phyloP scores from a whole-genome alignment of 1,284 basidiomycete genomes.

The Ganoderma meredithae region DNA sequence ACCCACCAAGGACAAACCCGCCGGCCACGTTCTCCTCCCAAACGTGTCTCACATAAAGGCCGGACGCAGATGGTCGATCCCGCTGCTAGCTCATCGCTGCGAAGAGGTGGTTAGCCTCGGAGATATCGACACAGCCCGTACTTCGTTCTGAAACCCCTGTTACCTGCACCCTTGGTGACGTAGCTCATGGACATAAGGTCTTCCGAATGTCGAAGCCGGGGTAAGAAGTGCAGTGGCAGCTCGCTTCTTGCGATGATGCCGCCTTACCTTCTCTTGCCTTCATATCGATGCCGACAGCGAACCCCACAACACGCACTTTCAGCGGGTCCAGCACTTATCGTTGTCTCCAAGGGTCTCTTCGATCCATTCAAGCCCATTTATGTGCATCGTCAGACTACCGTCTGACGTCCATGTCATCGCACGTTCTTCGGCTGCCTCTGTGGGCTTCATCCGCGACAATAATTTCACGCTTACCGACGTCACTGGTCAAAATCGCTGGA shows the following conservation, averaged over 20 bases:
- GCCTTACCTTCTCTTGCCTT: slow-evolving; percentile 2
- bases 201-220: background rate
- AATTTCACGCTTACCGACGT: background rate
- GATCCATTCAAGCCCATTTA: background rate
- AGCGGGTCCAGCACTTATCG: background rate
- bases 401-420: background rate
- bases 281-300: background rate
- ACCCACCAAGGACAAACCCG: background rate
- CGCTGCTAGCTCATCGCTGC: background rate
- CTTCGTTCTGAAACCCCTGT: background rate
- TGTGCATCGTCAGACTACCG: background rate
- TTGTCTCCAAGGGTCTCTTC: background rate
- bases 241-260: background rate
- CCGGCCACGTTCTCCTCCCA: background rate
- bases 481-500: background rate
- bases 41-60: background rate
- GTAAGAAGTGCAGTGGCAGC: background rate
- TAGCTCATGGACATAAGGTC: background rate
- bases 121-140: background rate
- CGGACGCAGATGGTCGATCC: background rate
- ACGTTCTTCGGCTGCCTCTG: background rate
- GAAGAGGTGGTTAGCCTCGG: background rate
- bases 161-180: background rate
- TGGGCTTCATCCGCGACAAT: background rate
- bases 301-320: background rate